A percentile compares a stretch with the other conserved stretches of the same genome.
These are phyloP conservation scores for Liquidambar formosana DNA, from an alignment of 164 flowering plant species.

Conservation along the genomic window DNA sequence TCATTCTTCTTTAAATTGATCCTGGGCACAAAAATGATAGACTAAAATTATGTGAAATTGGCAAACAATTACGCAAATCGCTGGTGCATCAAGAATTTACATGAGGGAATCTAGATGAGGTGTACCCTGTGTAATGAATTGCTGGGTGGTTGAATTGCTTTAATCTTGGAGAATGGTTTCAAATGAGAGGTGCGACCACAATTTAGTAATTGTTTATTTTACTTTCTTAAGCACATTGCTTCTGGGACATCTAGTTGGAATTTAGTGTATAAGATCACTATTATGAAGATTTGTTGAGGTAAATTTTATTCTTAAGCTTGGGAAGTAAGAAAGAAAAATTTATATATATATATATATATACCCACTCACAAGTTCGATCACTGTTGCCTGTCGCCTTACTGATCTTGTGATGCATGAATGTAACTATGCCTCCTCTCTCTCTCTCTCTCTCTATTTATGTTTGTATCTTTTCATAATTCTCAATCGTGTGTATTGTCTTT, in stretches of 20 bases:
- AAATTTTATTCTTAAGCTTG: background rate
- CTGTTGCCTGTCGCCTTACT: too few relatives aligned
- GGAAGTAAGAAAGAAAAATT: too few relatives aligned
- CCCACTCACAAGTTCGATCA: too few relatives aligned
- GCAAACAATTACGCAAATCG: background rate
- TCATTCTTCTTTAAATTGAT: background rate
- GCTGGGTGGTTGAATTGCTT: background rate
- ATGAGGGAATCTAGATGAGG: too few relatives aligned
- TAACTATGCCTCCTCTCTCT: too few relatives aligned
- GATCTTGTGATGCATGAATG: too few relatives aligned
- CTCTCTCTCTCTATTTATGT: too few relatives aligned
- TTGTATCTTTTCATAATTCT: too few relatives aligned
- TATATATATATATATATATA: too few relatives aligned
- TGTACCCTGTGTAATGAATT: background rate
- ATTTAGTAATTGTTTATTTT: background rate
- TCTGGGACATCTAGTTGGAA: background rate
- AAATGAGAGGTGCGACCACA: background rate
- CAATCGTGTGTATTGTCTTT: too few relatives aligned
- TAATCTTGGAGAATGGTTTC: background rate
- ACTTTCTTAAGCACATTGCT: background rate
- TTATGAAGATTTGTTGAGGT: background rate
- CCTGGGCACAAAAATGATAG: background rate
- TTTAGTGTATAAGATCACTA: background rate
- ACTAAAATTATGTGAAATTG: background rate
- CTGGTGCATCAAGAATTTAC: background rate